Evolutionary conservation across 202 grass and related monocot genomes (phyloP), one percentile per base, ranked within the genome.

Genomic region (Cymbopogon flexuosus): DNA sequence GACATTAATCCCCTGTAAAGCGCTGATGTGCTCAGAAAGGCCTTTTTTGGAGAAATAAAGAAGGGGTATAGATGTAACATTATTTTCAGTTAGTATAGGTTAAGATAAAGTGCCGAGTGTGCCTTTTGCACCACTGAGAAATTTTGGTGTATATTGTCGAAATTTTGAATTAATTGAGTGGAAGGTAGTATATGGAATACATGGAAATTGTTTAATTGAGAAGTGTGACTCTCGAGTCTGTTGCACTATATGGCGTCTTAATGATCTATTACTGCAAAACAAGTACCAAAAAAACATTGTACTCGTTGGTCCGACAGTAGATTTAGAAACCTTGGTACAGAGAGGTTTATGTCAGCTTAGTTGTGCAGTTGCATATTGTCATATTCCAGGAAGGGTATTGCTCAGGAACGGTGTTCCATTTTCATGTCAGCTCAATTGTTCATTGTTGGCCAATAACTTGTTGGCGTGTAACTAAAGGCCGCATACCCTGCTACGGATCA

Each of bases 291-390:
- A 54, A 19, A 19, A 54, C 51, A 54, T 54, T 54, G 51, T 54
- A 54, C 51, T 2, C 19, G 18, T 54, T 52, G 49, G 5, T n/a
- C 16, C 2, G 49, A 52, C 16, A 8, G 16, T 52, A n/a, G 16
- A 52, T 52, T 88, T 68, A 93, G 91, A 76, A 93, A 90, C 30
- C 87, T 92, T 83, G 5, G 5, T 6, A 37, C 87, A 92, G 89
- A 89, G 93, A 61, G 8, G 62, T 21, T 24, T 79, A 7, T 65
- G 16, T 60, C 15, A 57, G 39, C 1, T 78, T 24, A 62, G 41
- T 16, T 36, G 6, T 51, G 6, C 14, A 40, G 49, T 52, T n/a
- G 3, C 10, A 18, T 13, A 22, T 13, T 59, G 9, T 70, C 54
- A 2, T 1, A 5, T 62, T 73, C 10, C 47, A 52, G 49, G 49